Evolutionary conservation across 2,329 filamentous ascomycete genomes (phyloP).

Genomic region (Beauveria pseudobassiana): DNA sequence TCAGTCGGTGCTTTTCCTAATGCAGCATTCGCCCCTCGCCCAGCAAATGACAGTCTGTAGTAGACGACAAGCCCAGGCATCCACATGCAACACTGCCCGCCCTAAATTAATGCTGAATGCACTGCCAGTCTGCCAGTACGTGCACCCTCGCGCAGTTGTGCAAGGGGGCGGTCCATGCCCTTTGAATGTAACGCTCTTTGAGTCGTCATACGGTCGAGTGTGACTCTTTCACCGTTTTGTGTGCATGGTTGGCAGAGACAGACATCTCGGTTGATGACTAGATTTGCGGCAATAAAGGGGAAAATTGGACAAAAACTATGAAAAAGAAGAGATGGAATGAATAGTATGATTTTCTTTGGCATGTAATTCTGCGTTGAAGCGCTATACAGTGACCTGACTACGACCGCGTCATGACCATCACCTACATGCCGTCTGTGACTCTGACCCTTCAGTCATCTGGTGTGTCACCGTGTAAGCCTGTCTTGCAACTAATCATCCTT

Average conservation of each 20-base stretch:
- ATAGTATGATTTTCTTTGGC: no score
- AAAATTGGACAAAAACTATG: no score
- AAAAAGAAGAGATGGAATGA: no score
- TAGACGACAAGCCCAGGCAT: conserved; percentile 3
- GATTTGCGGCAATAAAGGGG: no score
- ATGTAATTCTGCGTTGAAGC: no score
- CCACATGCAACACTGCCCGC: background rate
- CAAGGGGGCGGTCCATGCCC: no score
- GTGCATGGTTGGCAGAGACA: no score
- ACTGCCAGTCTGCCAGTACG: background rate
- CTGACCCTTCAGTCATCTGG: background rate
- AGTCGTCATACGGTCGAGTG: background rate
- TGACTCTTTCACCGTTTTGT: background rate
- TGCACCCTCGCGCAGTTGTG: background rate
- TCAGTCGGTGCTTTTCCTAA: background rate
- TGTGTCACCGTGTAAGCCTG: background rate
- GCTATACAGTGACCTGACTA: no score
- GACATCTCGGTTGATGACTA: no score
- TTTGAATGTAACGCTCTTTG: background rate
- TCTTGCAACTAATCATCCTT: background rate
- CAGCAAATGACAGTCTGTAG: background rate
- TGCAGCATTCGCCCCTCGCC: background rate
- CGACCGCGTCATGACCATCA: no score
- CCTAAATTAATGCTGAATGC: background rate
- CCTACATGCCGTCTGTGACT: background rate